A percentile compares a stretch with the other conserved stretches of the same genome.
Conservation (phyloP, 202 grass and related monocot species). For the Schoenoplectus tabernaemontani region DNA sequence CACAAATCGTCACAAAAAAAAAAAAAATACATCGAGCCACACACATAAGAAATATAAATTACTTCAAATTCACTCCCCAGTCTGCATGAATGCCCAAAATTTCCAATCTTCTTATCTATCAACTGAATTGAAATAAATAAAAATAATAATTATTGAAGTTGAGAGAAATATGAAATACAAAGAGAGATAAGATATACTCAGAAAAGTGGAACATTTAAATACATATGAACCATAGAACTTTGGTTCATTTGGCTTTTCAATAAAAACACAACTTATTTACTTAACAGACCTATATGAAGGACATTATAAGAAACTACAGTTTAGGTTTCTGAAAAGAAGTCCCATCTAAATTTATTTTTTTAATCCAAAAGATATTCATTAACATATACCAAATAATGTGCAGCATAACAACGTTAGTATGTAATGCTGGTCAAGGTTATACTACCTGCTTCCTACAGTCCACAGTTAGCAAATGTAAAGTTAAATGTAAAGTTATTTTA, state of each 20-base stretch:
- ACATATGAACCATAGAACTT: background rate
- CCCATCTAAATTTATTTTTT: background rate
- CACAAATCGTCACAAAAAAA: background rate
- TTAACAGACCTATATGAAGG: background rate
- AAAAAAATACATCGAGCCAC: background rate
- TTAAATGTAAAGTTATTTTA: background rate
- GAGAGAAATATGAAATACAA: background rate
- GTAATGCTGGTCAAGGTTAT: background rate
- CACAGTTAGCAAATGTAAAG: background rate
- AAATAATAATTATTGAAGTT: background rate
- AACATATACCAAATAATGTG: background rate
- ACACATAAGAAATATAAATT: background rate
- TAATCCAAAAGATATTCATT: background rate
- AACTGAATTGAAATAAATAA: background rate
- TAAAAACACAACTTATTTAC: background rate
- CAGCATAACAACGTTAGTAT: background rate
- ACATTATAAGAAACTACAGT: background rate
- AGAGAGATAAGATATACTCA: background rate
- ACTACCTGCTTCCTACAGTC: background rate
- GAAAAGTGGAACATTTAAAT: background rate
- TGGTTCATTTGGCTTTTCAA: background rate
- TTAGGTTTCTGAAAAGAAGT: background rate
- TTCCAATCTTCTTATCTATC: background rate
- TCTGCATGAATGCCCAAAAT: background rate
- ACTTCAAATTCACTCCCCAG: no score